These are phyloP conservation scores for Pythium grandisporangium DNA, from an alignment of 352 stramenopile genomes.

Conservation along the genomic window DNA sequence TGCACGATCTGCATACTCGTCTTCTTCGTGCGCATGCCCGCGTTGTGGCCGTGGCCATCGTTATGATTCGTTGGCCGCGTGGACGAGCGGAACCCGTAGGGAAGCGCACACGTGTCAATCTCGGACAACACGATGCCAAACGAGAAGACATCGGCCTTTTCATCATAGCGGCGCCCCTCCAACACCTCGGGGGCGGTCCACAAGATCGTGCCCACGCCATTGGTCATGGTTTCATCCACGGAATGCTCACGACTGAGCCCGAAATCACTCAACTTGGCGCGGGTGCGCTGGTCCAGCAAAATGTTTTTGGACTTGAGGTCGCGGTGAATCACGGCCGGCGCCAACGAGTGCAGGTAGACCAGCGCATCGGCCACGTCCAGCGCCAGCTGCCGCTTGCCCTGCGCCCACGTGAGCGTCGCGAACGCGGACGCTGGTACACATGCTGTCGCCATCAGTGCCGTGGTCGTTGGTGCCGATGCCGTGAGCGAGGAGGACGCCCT, in stretches of 20 bases:
- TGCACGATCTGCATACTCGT: conserved; percentile 82
- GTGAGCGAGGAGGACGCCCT: no score
- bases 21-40: conserved; percentile 58
- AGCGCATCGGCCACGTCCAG: conserved; percentile 60
- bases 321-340: conserved; percentile 57
- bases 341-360: conserved; percentile 62
- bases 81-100: conserved; percentile 68
- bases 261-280: conserved; percentile 69
- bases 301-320: conserved; percentile 75
- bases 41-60: conserved; percentile 8
- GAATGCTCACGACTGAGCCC: conserved; percentile 56
- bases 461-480: no score
- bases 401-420: conserved; percentile 35
- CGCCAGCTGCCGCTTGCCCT: conserved; percentile 48
- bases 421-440: no score
- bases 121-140: conserved; percentile 68
- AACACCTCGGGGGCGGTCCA: conserved; percentile 67
- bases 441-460: no score
- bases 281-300: conserved; percentile 43
- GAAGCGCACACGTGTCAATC: conserved; percentile 66
- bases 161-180: conserved; percentile 63
- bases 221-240: conserved; percentile 68
- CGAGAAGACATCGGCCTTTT: conserved; percentile 73
- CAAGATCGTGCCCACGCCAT: conserved; percentile 63
- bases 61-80: no score